Conservation (phyloP, 1,284 basidiomycete species). For the Melampsora larici-populina region DNA sequence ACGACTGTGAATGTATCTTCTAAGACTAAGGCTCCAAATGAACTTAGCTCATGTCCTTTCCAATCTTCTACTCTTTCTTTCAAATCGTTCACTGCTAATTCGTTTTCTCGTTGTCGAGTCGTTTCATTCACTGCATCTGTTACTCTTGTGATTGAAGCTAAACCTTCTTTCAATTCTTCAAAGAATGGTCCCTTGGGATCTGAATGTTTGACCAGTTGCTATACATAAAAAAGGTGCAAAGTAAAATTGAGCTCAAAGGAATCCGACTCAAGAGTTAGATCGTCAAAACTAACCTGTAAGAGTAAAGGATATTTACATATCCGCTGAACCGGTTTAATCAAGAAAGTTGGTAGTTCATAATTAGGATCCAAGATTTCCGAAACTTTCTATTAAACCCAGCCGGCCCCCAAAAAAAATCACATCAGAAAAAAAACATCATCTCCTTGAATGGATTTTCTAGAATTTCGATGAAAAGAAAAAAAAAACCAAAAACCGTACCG, state of each 20-base stretch:
- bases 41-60: conserved; percentile 94
- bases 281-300: conserved; percentile 59
- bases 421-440: conserved; percentile 54
- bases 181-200: conserved; percentile 65
- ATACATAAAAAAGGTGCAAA: neutral
- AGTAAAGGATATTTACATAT: conserved; percentile 73
- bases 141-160: conserved; percentile 82
- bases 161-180: conserved; percentile 77
- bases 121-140: conserved; percentile 96
- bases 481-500: conserved; percentile 62
- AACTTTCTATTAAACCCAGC: conserved; percentile 45
- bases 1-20: conserved; percentile 94
- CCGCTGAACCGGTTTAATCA: conserved; percentile 74
- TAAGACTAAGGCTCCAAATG: conserved; percentile 86
- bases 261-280: conserved; percentile 44
- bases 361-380: conserved; percentile 54
- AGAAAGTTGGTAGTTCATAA: conserved; percentile 75
- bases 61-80: conserved; percentile 90
- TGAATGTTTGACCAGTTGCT: conserved; percentile 64
- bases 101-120: conserved; percentile 74
- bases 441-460: no score
- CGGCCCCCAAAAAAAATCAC: neutral
- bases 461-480: no score
- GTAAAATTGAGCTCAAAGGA: conserved; percentile 12
- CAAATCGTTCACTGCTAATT: conserved; percentile 83